phyloP scores from a whole-genome alignment of 2,329 filamentous ascomycete species.

The Trichoderma oligosporum region DNA sequence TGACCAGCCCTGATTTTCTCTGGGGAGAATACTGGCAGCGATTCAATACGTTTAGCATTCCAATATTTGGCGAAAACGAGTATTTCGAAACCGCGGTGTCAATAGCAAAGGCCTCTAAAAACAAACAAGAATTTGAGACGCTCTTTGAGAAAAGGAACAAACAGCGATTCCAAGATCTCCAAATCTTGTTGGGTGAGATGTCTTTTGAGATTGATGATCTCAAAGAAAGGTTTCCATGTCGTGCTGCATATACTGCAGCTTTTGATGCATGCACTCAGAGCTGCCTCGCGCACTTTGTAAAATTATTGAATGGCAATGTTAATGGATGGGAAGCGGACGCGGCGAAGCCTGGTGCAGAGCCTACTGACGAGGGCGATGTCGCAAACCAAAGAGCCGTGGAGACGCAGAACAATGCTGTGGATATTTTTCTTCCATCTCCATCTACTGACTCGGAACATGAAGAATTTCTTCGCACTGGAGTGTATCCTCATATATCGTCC shows the following conservation, averaged over 20 bases:
- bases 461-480: neutral
- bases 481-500: neutral
- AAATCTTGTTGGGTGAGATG: too few species aligned
- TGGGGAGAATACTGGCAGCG: neutral
- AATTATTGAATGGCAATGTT: too few species aligned
- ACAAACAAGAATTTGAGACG: neutral
- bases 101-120: neutral
- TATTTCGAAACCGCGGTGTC: neutral
- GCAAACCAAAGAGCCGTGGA: neutral
- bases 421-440: neutral
- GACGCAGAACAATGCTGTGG: neutral
- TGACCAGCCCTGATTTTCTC: neutral
- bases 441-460: neutral
- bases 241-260: too few species aligned
- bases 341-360: neutral
- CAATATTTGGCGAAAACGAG: neutral
- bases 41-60: neutral
- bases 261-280: too few species aligned
- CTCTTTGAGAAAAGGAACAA: too few species aligned
- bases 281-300: too few species aligned
- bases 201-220: too few species aligned
- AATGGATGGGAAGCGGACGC: too few species aligned
- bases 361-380: neutral
- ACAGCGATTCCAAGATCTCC: too few species aligned
- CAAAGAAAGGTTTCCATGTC: too few species aligned